These are phyloP conservation scores for Chlorella sp. DNA, from an alignment of 139 green algal genomes.

Conservation along the genomic window DNA sequence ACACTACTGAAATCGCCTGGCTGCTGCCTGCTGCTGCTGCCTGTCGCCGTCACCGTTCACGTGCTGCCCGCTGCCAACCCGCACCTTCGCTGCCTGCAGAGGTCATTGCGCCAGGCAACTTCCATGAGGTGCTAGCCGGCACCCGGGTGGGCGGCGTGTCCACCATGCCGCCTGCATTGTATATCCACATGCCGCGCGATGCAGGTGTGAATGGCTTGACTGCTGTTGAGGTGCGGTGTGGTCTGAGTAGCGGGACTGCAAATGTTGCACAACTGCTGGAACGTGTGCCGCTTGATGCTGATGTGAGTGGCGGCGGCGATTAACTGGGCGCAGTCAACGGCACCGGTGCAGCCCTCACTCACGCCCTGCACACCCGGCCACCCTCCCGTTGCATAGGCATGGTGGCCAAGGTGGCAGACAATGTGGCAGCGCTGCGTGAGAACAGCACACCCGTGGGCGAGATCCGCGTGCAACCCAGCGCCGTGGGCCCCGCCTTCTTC, in stretches of 20 bases:
- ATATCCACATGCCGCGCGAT: constrained; percentile 18
- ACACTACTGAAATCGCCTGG: too few relatives aligned
- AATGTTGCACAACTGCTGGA: too few relatives aligned
- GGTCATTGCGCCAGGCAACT: constrained; percentile 11
- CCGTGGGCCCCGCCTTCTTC: not conserved
- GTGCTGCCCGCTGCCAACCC: not conserved
- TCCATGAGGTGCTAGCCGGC: not conserved
- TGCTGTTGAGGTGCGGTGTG: too few relatives aligned
- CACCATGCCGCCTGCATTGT: constrained; percentile 3
- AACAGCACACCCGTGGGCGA: not conserved
- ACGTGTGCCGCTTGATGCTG: too few relatives aligned
- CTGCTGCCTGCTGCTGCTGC: too few relatives aligned
- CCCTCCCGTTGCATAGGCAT: too few relatives aligned
- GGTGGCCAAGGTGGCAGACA: constrained; percentile 7
- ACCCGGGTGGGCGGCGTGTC: not conserved
- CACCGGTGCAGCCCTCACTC: too few relatives aligned
- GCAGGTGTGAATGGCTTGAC: not conserved
- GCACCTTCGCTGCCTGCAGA: not conserved
- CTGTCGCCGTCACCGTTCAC: too few relatives aligned
- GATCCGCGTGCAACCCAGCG: not conserved
- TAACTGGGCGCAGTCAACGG: too few relatives aligned
- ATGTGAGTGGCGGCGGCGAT: too few relatives aligned
- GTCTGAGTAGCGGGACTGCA: too few relatives aligned
- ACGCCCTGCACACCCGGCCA: too few relatives aligned
- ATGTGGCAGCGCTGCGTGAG: not conserved